Evolutionary conservation across 1,284 basidiomycete genomes (phyloP), one percentile per base, ranked within the genome.

Genomic region (Malassezia japonica): DNA sequence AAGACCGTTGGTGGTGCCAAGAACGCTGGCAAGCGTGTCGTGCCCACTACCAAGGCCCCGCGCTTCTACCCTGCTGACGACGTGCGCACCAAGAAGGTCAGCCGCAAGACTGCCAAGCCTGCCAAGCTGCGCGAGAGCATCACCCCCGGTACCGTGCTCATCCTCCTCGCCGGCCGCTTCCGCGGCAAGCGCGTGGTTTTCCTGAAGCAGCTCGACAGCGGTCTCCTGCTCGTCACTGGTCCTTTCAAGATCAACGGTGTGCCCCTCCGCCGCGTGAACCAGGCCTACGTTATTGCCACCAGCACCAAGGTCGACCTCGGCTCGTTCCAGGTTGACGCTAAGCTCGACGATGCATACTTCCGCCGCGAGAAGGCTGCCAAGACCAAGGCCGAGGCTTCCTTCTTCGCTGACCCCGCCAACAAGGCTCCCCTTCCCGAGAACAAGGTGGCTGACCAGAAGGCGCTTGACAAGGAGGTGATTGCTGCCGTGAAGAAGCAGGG

Each of bases 231-330:
- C 76, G 89, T 98, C 71, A 92, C 90, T 45, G 94, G 94, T 57
- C 94, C 94, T 51, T 96, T 83, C 83, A 95, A 92, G 83, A 74
- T 98, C 76, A 99, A 98, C 78, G 94, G 94, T 76, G 94, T 99
- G 38, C 94, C 94, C 67, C 81, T 99, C 74, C 83, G 92, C 75
- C 83, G 94, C 76, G 91, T 99, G 61, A 94, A 92, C 80, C 92
- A 96, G 80, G 90, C 94, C 53, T 99, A 98, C 77, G 91, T 94
- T 60, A 96, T 99, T 73, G 89, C 92, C 60, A 99, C 94, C 59
- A 90, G 90, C 59, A 96, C 94, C 74, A 91, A 87, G 79, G 77
- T 98, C 70, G 87, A 95, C 67, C 77, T 98, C 61, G 79, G 79
- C 40, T 80, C 78, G 63, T 79, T 88, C 75, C 81, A 82, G 70